Percentiles rank a stretch among this genome's conserved stretches.
Conservation (phyloP, 2,329 filamentous ascomycete species). For the Pyricularia grisea region DNA sequence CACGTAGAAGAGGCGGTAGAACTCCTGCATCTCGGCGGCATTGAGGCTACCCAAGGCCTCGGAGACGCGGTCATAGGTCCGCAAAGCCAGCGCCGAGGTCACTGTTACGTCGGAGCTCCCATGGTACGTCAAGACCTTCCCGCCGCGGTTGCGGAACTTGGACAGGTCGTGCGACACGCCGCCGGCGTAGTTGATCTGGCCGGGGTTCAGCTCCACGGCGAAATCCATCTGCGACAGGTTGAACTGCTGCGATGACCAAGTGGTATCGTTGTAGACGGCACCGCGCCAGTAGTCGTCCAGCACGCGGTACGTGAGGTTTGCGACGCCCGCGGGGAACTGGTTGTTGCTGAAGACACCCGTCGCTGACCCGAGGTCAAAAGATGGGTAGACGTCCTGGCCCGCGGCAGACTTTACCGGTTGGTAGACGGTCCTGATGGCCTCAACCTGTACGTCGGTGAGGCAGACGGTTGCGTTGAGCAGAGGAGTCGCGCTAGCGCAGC, state of each 20-base stretch:
- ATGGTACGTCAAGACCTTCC: conserved; percentile 36
- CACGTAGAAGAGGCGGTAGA: conserved; percentile 42
- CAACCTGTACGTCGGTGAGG: conserved; percentile 5
- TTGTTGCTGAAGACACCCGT: conserved; percentile 29
- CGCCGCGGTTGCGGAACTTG: conserved; percentile 24
- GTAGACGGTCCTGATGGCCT: conserved; percentile 7
- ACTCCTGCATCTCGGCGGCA: conserved; percentile 25
- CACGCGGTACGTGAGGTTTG: conserved; percentile 12
- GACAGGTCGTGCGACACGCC: conserved; percentile 25
- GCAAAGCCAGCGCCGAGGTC: conserved; percentile 29
- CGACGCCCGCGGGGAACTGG: conserved; percentile 14
- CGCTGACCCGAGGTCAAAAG: conserved; percentile 35
- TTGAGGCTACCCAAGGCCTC: conserved; percentile 21
- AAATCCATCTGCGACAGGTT: conserved; percentile 24
- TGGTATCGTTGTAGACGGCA: conserved; percentile 33
- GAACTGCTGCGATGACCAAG: conserved; percentile 28
- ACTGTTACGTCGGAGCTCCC: conserved; percentile 33
- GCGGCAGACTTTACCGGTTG: conserved; percentile 11
- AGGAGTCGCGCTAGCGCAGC: conserved; percentile 8
- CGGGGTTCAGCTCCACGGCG: conserved; percentile 5
- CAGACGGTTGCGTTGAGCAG: conserved; percentile 13
- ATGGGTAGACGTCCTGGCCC: conserved; percentile 37
- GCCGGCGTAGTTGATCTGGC: conserved; percentile 14
- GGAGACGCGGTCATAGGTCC: conserved; percentile 34
- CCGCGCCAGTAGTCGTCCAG: conserved; percentile 35